Percentiles rank a stretch among this genome's conserved stretches.
phyloP scores from a whole-genome alignment of 139 green algal genomes.

The Chlamydomonas applanata region DNA sequence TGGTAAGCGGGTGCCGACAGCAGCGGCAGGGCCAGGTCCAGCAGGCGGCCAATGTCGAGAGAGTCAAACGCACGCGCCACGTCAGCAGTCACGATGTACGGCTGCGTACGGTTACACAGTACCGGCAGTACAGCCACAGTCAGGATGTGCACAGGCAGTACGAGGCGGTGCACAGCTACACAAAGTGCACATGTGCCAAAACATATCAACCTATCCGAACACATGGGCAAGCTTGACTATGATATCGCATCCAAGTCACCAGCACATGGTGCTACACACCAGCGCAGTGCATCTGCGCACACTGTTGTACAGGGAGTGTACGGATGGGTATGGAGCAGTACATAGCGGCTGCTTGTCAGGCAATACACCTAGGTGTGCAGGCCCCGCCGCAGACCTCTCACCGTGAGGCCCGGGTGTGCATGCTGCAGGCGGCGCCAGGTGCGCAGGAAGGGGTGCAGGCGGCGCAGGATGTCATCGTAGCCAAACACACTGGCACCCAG shows the following conservation, averaged over 20 bases:
- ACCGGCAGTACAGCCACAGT: no score
- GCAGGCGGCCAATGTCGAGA: slow-evolving; percentile 50
- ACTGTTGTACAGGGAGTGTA: no score
- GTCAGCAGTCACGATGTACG: slow-evolving; percentile 74
- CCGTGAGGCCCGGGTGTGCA: not conserved
- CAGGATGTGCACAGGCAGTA: no score
- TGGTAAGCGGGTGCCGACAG: slow-evolving; percentile 54
- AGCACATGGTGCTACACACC: no score
- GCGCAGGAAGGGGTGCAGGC: slow-evolving; percentile 40
- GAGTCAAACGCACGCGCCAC: slow-evolving; percentile 80
- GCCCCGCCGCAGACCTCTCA: not conserved
- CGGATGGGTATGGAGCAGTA: no score
- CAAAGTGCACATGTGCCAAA: no score
- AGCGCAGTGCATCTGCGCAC: no score
- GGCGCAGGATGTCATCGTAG: slow-evolving; percentile 67
- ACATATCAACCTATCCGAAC: no score
- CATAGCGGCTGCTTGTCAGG: no score
- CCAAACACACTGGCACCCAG: slow-evolving; percentile 76
- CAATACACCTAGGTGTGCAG: not conserved
- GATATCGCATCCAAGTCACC: no score
- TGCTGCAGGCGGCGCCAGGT: slow-evolving; percentile 11
- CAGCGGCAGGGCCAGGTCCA: slow-evolving; percentile 52
- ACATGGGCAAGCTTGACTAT: no score
- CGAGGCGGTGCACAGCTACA: no score
- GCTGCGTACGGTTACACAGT: slow-evolving; percentile 3